Conservation (phyloP, 306 rosid genomes). For the Herpetospermum pedunculosum region DNA sequence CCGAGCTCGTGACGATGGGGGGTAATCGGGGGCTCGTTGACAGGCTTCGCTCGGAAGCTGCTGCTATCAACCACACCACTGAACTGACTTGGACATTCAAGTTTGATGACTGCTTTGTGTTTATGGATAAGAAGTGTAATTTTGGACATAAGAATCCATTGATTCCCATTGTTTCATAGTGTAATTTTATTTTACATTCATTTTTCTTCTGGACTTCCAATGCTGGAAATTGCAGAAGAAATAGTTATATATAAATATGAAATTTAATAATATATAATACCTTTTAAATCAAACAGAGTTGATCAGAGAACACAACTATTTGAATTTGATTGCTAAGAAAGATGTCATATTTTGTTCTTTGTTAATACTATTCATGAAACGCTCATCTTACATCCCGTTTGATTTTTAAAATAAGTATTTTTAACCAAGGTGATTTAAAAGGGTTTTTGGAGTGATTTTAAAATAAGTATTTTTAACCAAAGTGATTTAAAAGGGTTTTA, state of each 20-base stretch:
- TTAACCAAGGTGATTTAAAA: no score
- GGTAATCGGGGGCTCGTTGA: neutral
- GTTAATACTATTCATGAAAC: no score
- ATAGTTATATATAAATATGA: neutral
- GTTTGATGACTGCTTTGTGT: neutral
- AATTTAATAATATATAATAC: no score
- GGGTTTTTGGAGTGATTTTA: no score
- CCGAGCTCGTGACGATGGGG: neutral
- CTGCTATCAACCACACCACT: conserved; percentile 1
- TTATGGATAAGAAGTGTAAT: neutral
- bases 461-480: no score
- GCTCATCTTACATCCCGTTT: no score
- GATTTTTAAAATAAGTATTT: no score
- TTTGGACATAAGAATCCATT: conserved; percentile 2
- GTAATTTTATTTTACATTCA: neutral
- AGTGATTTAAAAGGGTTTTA: no score
- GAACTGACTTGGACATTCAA: neutral
- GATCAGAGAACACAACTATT: neutral
- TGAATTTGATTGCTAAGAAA: no score
- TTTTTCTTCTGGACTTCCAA: neutral
- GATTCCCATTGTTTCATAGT: neutral
- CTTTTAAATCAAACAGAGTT: neutral
- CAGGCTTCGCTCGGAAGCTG: neutral
- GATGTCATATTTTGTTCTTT: neutral
- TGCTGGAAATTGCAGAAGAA: neutral